phyloP scores from a whole-genome alignment of 805 yeast species.

The Kurtzmaniella cleridarum region DNA sequence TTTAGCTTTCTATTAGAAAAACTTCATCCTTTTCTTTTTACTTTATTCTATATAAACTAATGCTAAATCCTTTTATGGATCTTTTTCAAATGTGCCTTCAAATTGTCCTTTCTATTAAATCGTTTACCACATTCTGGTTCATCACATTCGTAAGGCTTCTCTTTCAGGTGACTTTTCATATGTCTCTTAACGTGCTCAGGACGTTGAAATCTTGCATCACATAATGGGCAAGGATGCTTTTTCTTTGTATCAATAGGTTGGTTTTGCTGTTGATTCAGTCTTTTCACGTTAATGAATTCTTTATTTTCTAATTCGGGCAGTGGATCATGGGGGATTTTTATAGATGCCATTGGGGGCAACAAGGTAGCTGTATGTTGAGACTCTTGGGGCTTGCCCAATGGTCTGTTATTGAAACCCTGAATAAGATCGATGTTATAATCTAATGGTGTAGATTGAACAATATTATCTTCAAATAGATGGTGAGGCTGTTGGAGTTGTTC shows the following conservation, averaged over 20 bases:
- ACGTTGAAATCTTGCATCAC: slow-evolving; percentile 58
- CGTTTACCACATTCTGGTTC: slow-evolving; percentile 48
- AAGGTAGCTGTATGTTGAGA: slow-evolving; percentile 24
- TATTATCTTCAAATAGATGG: too few relatives aligned
- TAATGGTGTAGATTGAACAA: too few relatives aligned
- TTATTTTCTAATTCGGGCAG: slow-evolving; percentile 3
- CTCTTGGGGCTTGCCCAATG: slow-evolving; percentile 2
- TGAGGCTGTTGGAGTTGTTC: background rate
- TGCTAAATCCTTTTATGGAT: slow-evolving; percentile 37
- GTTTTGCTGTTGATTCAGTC: background rate
- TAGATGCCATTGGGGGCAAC: slow-evolving; percentile 11
- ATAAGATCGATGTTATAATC: background rate
- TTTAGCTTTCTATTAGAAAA: too few relatives aligned
- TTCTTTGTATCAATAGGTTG: slow-evolving; percentile 43
- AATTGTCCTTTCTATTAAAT: slow-evolving; percentile 55
- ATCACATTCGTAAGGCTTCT: slow-evolving; percentile 53
- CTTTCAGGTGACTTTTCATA: slow-evolving; percentile 52
- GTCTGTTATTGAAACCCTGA: background rate
- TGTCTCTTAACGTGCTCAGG: slow-evolving; percentile 71
- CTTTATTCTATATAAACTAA: background rate
- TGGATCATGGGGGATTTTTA: slow-evolving; percentile 1
- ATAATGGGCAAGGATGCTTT: slow-evolving; percentile 59
- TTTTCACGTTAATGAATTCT: slow-evolving; percentile 4
- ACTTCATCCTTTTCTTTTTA: too few relatives aligned
- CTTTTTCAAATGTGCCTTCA: slow-evolving; percentile 58